Evolutionary conservation across 805 yeast genomes (phyloP), one percentile per base, ranked within the genome.

Genomic region (Yamadazyma phyllophila): DNA sequence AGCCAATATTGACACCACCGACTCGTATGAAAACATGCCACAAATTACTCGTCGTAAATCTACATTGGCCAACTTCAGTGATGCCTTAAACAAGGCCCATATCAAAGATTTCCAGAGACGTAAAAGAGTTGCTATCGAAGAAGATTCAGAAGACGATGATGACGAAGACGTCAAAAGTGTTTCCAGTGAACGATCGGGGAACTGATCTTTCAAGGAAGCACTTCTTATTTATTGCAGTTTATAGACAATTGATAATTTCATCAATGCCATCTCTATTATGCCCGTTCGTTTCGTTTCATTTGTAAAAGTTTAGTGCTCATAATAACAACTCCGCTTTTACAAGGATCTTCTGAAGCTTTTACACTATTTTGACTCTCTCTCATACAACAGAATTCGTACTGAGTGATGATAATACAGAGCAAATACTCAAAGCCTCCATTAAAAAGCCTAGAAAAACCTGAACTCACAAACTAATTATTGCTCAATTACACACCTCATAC

Each of bases 91-190:
- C 10, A 77, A 73, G 62, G 96, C 96, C 0, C 96, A 88, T 57
- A 82, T 87, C 32, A 83, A 85, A 58, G 96, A 88, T 66, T 88
- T 88, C 71, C 94, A 88, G 65, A 76, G 91, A 56, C 76, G 82
- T 44, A 77, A 71, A 53, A 59, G 60, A 12, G 56, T 58, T 6
- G 55, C 58, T 8, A 54, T 57, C 7, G 57, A 53, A 6, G 66
- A 62, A 1, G 68, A 61, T 26, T 61, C 61, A 15, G 62, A 59
- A 26, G 72, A 68, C 15, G 73, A 66, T 8, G 74, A 68, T 16
- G 71, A 62, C 13, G 68, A 62, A 26, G 63, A 52, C 16, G 62
- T 50, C 13, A 35, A 35, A 20, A 42, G 45, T 36, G 26, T 42
- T 4, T 29, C 39, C 7, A 17, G 57, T 32, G 9, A 14, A n/a